These are phyloP conservation scores for Podila clonocystis DNA, from an alignment of 192 early-diverging fungal genomes.

Conservation along the genomic window DNA sequence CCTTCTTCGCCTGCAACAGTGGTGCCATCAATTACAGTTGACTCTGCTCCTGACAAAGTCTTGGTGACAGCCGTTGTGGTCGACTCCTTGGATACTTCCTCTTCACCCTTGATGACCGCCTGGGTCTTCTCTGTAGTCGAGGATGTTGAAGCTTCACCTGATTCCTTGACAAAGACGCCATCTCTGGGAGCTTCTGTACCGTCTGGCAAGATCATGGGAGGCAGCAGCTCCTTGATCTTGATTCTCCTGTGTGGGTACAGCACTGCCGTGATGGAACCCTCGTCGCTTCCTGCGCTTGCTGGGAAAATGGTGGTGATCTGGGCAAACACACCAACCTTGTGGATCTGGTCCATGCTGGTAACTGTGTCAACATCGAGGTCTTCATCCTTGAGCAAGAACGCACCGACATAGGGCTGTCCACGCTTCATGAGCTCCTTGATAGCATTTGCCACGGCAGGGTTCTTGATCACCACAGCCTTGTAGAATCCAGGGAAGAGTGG, in stretches of 20 bases:
- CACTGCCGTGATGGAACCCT: slow-evolving; percentile 89
- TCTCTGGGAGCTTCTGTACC: slow-evolving; percentile 44
- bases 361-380: slow-evolving; percentile 88
- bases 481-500: slow-evolving; percentile 98
- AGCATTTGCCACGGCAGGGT: slow-evolving; percentile 90
- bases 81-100: slow-evolving; percentile 15
- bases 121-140: slow-evolving; percentile 14
- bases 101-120: slow-evolving; percentile 16
- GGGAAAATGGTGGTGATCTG: slow-evolving; percentile 97
- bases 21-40: slow-evolving; percentile 30
- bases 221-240: slow-evolving; percentile 76
- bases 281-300: slow-evolving; percentile 74
- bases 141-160: slow-evolving; percentile 6
- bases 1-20: slow-evolving; percentile 2
- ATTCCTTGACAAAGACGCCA: slow-evolving; percentile 36
- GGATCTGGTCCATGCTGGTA: slow-evolving; percentile 78
- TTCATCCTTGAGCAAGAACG: slow-evolving; percentile 94
- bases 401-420: slow-evolving; percentile 96
- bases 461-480: slow-evolving; percentile 97
- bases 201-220: slow-evolving; percentile 47
- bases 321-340: slow-evolving; percentile 94
- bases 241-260: slow-evolving; percentile 96
- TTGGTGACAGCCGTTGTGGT: slow-evolving; percentile 1
- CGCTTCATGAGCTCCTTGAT: slow-evolving; percentile 92
- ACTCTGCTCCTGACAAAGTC: slow-evolving; percentile 11